phyloP scores from a whole-genome alignment of 176 grass and related monocot genomes.

The Coix lacrymajobi region DNA sequence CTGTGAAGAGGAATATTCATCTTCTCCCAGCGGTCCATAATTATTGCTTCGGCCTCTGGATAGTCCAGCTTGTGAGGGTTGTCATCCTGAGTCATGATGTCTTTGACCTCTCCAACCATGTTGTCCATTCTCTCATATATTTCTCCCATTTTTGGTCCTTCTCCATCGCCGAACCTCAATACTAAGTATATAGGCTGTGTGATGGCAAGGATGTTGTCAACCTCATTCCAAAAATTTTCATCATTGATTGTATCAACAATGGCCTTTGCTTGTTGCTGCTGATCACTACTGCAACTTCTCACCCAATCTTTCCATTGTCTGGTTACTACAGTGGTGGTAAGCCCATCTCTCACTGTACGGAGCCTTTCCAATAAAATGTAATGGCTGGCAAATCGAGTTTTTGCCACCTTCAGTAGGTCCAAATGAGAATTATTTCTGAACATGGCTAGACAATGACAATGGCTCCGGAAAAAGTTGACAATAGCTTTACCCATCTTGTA shows the following conservation, averaged over 20 bases:
- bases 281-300: too few relatives aligned
- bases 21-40: not conserved
- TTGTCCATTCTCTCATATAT: not conserved
- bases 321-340: too few relatives aligned
- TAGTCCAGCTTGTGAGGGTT: not conserved
- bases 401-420: not conserved
- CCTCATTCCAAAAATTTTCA: not conserved
- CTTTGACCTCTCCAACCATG: not conserved
- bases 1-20: not conserved
- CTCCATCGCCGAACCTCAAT: not conserved
- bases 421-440: constrained; percentile 3
- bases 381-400: not conserved
- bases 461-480: not conserved
- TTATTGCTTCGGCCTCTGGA: not conserved
- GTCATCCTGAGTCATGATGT: not conserved
- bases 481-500: not conserved
- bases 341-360: too few relatives aligned
- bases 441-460: not conserved
- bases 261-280: not conserved
- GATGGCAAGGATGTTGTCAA: not conserved
- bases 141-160: not conserved
- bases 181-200: too few relatives aligned
- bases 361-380: too few relatives aligned
- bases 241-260: not conserved
- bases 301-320: too few relatives aligned